Evolutionary conservation across 1,139 yeast species (phyloP).

Genomic region (Magnusiomyces fungicola): DNA sequence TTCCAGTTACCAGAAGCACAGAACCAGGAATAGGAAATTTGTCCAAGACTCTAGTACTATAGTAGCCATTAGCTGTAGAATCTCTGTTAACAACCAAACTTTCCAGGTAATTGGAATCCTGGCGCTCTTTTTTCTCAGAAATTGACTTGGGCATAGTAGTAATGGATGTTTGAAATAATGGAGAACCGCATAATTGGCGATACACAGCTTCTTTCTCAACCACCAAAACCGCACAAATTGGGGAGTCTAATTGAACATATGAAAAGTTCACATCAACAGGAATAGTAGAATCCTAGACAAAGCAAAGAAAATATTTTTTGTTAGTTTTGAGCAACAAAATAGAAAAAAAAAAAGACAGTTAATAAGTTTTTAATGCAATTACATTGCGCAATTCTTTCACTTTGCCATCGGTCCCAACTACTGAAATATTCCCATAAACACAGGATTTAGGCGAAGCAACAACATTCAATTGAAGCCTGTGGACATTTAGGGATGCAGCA

Average conservation of each 20-base stretch:
- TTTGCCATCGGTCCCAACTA: neutral
- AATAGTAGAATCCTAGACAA: constrained; percentile 1
- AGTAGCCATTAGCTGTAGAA: too few relatives aligned
- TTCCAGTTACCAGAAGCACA: constrained; percentile 35
- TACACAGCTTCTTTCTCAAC: constrained; percentile 19
- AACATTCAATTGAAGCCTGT: constrained; percentile 37
- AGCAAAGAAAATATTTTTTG: neutral
- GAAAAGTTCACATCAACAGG: constrained; percentile 2
- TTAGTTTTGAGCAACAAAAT: neutral
- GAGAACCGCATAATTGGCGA: constrained; percentile 14
- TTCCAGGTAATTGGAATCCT: too few relatives aligned
- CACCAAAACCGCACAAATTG: neutral
- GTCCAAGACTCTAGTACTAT: too few relatives aligned
- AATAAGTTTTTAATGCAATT: too few relatives aligned
- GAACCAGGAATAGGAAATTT: neutral
- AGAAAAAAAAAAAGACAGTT: neutral
- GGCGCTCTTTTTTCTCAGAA: too few relatives aligned
- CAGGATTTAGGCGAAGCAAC: constrained; percentile 61
- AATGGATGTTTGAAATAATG: constrained; percentile 27
- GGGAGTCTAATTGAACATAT: neutral
- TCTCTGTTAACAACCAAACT: too few relatives aligned
- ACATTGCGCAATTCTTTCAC: neutral
- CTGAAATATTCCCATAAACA: constrained; percentile 34
- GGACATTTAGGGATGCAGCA: constrained; percentile 23
- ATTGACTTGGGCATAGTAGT: too few relatives aligned